Conservation (phyloP, 2,329 filamentous ascomycete genomes). For the Sarocladium kiliense region DNA sequence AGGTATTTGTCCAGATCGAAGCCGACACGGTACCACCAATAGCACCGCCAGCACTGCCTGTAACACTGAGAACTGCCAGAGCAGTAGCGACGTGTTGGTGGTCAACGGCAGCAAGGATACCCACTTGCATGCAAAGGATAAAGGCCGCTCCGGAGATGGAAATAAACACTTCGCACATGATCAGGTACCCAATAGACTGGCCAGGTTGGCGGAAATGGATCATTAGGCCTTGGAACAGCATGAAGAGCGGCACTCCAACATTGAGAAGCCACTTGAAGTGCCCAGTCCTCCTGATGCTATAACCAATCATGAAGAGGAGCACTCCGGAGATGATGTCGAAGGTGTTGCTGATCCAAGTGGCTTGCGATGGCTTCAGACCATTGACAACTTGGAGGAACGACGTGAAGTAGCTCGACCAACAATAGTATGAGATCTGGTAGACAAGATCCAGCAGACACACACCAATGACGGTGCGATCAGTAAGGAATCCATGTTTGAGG, state of each 20-base stretch:
- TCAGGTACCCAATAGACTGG: slow-evolving; percentile 27
- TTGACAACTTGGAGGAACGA: slow-evolving; percentile 46
- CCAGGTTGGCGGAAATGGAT: slow-evolving; percentile 34
- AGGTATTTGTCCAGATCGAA: slow-evolving; percentile 18
- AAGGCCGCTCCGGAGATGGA: slow-evolving; percentile 26
- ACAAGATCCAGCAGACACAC: slow-evolving; percentile 33
- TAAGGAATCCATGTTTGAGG: slow-evolving; percentile 43
- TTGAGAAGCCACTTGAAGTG: slow-evolving; percentile 12
- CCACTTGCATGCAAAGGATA: slow-evolving; percentile 23
- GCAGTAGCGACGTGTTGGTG: slow-evolving; percentile 19
- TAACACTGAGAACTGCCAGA: slow-evolving; percentile 15
- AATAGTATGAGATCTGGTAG: slow-evolving; percentile 40
- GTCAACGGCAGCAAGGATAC: slow-evolving; percentile 19
- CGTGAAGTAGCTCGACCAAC: slow-evolving; percentile 44
- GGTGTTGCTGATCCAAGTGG: slow-evolving; percentile 21
- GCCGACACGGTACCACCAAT: slow-evolving; percentile 17
- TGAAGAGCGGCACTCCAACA: slow-evolving; percentile 24
- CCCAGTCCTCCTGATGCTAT: not conserved
- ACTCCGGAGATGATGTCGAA: slow-evolving; percentile 8
- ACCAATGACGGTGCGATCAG: slow-evolving; percentile 42
- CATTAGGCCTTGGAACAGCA: slow-evolving; percentile 33
- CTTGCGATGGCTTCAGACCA: slow-evolving; percentile 28
- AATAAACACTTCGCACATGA: slow-evolving; percentile 39
- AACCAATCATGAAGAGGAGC: slow-evolving; percentile 8
- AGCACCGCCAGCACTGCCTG: slow-evolving; percentile 15